Base-by-base conservation (phyloP, 495 filamentous ascomycete genomes). In the Penicillium dipodomyicola region DNA sequence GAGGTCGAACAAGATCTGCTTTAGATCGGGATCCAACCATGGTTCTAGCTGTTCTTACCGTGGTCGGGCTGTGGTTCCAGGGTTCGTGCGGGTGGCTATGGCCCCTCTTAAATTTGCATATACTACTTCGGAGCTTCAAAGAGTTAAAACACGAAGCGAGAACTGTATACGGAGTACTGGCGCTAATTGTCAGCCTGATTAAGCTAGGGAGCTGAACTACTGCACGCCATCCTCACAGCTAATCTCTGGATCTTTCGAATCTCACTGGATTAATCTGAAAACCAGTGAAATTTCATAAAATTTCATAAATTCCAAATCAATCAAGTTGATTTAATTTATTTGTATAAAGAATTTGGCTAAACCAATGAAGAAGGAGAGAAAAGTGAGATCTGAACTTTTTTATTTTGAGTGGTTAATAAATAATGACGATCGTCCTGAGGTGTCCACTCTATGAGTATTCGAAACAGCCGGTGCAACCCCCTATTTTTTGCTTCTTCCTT, bases 401-500 rank as follows among this genome's bases (percentile, higher is more conserved):
- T 40, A 22, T 51, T 51, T 10, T 29, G 49, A 19, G 35, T 17
- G 30, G 15, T n/a, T 42, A n/a, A n/a, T n/a, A n/a, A 52, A 52
- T 42, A 41, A 52, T 52, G 50, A 52, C 49, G 49, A 52, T 52
- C 50, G 39, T 32, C 50, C 50, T 9, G 3, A 49, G 37, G 50
- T 42, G 39, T 52, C 50, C 50, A 52, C 50, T 32, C 48, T 23
- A 51, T 52, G n/a, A 33, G 10, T n/a, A 52, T 41, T 52, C 27
- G 50, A 52, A 52, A 52, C 50, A 40, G 35, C 33, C 33, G 35
- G 49, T 51, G 49, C 49, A 52, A 52, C 50, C 50, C 50, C 50
- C 49, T 54, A 30, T 54, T 37, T 41, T 32, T 46, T 22, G 11
- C 17, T n/a, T 39, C 5, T 29, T 29, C 37, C 23, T 50, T 44